A percentile compares a stretch with the other conserved stretches of the same genome.
phyloP scores from a whole-genome alignment of 768 basidiomycete genomes.

The Scleroderma bovista region DNA sequence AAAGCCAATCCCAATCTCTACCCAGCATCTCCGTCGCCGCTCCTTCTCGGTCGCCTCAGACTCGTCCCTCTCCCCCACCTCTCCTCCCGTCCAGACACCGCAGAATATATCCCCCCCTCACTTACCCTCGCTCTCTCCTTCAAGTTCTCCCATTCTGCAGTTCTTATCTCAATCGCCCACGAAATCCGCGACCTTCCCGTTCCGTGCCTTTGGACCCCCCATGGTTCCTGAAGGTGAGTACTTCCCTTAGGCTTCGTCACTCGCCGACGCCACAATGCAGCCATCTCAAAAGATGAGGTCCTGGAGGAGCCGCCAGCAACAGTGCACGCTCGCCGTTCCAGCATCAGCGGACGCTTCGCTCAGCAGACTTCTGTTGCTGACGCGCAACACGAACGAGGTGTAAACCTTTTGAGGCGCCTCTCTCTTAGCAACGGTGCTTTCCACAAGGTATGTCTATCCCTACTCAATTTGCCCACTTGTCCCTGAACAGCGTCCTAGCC shows the following conservation, averaged over 20 bases:
- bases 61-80: conserved; percentile 50
- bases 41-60: conserved; percentile 60
- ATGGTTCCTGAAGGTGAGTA: conserved; percentile 59
- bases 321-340: conserved; percentile 56
- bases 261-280: neutral
- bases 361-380: conserved; percentile 42
- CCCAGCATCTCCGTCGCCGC: conserved; percentile 43
- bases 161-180: conserved; percentile 58
- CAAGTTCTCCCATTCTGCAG: conserved; percentile 67
- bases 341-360: conserved; percentile 48
- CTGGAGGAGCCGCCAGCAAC: conserved; percentile 38
- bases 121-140: conserved; percentile 47
- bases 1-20: conserved; percentile 58
- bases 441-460: conserved; percentile 43
- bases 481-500: too few relatives aligned
- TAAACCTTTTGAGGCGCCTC: conserved; percentile 67
- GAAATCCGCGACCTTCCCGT: conserved; percentile 55
- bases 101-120: conserved; percentile 36
- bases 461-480: neutral
- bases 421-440: conserved; percentile 63
- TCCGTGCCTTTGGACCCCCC: conserved; percentile 45
- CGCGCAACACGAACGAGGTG: conserved; percentile 56
- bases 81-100: conserved; percentile 50
- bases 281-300: conserved; percentile 31
- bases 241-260: neutral